Percentiles rank a stretch among this genome's conserved stretches.
Evolutionary conservation across 192 early-diverging fungal genomes (phyloP).

Genomic region (Phlyctochytrium arcticum): DNA sequence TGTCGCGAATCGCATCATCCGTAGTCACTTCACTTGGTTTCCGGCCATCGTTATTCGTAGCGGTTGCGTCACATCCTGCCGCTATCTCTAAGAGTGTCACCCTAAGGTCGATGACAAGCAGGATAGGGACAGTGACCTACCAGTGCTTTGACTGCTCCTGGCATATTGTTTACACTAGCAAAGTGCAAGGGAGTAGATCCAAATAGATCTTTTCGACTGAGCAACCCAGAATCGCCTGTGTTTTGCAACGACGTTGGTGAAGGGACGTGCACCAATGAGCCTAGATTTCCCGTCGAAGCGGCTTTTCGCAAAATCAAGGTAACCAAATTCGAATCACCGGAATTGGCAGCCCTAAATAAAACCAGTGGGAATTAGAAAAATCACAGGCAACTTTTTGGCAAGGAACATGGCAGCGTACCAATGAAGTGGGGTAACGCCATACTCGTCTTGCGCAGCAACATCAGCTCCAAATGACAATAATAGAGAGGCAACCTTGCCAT

Average conservation of each 20-base stretch:
- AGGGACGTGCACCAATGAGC: neutral
- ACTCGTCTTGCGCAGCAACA: constrained; percentile 6
- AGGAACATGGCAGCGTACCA: too few relatives aligned
- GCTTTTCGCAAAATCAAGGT: constrained; percentile 1
- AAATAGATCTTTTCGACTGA: constrained; percentile 6
- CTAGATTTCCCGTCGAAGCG: neutral
- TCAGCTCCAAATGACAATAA: constrained; percentile 18
- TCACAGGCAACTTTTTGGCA: too few relatives aligned
- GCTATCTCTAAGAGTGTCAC: neutral
- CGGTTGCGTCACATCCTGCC: constrained; percentile 17
- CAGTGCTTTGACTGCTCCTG: constrained; percentile 6
- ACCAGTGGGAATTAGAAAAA: too few relatives aligned
- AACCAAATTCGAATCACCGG: constrained; percentile 6
- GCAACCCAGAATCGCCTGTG: neutral
- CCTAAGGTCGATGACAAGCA: neutral
- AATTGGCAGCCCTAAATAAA: constrained; percentile 21
- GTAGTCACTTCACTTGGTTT: constrained; percentile 9
- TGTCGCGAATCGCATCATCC: neutral
- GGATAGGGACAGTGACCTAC: neutral
- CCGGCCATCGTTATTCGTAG: constrained; percentile 15
- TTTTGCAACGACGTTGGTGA: neutral
- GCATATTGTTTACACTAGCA: constrained; percentile 9
- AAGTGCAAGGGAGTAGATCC: constrained; percentile 20
- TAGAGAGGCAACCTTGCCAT: neutral
- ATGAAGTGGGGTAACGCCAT: constrained; percentile 16